These are phyloP conservation scores for Pseudonectria foliicola DNA, from an alignment of 2,329 filamentous ascomycete species.

Conservation along the genomic window DNA sequence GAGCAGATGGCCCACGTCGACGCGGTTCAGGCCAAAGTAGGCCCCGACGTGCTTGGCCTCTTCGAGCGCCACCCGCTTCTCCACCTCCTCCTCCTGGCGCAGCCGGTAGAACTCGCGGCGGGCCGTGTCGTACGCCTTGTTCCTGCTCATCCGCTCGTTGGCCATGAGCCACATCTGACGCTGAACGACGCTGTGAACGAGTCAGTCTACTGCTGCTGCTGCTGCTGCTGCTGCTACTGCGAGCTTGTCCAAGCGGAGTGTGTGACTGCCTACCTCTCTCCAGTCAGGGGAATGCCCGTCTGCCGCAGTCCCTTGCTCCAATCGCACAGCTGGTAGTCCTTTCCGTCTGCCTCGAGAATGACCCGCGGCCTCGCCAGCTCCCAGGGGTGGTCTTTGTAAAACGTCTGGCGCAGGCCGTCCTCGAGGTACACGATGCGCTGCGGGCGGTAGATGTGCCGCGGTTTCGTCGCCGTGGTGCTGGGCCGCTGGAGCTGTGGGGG, in stretches of 20 bases:
- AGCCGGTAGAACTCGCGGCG: conserved; percentile 86
- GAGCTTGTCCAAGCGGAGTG: no score
- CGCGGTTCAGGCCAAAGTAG: conserved; percentile 71
- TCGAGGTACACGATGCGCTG: conserved; percentile 73
- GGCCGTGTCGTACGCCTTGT: conserved; percentile 74
- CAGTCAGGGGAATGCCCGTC: conserved; percentile 66
- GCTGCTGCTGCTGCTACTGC: no score
- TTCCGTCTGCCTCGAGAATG: conserved; percentile 78
- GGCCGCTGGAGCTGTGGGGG: conserved; percentile 38
- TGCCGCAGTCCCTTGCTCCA: conserved; percentile 74
- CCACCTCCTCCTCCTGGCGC: conserved; percentile 75
- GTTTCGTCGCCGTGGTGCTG: conserved; percentile 40
- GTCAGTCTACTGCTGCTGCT: no score
- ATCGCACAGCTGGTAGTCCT: conserved; percentile 67
- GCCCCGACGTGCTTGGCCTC: conserved; percentile 81
- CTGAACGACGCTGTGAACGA: conserved; percentile 68
- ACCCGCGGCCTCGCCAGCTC: conserved; percentile 84
- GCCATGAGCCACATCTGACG: conserved; percentile 82
- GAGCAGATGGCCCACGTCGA: conserved; percentile 73
- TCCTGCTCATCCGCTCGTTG: conserved; percentile 51
- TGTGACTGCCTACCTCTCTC: conserved; percentile 62
- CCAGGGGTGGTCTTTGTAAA: conserved; percentile 95
- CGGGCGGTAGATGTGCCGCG: conserved; percentile 74
- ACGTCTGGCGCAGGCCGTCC: conserved; percentile 70
- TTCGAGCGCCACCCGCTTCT: conserved; percentile 75